phyloP scores from a whole-genome alignment of 2,329 filamentous ascomycete genomes.

The Colletotrichum spaethianum region DNA sequence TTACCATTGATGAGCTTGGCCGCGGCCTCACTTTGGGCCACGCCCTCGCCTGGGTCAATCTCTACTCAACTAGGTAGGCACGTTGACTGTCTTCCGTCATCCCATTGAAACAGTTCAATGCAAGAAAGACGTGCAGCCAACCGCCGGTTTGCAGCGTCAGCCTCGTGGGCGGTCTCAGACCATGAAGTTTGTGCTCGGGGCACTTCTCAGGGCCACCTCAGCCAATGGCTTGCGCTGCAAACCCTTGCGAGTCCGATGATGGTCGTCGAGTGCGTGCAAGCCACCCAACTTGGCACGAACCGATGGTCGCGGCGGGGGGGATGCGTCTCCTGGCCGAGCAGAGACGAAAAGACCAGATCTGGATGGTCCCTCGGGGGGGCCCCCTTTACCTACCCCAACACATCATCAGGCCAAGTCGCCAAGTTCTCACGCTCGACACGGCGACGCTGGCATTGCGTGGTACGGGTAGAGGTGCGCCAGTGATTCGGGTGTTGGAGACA shows the following conservation, averaged over 20 bases:
- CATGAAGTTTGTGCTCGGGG: too few relatives aligned
- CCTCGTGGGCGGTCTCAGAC: too few relatives aligned
- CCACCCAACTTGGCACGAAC: conserved; percentile 23
- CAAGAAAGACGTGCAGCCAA: too few relatives aligned
- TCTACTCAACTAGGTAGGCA: too few relatives aligned
- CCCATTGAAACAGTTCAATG: neutral
- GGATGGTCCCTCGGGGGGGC: too few relatives aligned
- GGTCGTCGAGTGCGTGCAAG: neutral
- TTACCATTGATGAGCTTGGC: neutral
- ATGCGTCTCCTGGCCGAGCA: neutral
- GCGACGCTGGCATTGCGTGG: neutral
- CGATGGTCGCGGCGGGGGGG: conserved; percentile 27
- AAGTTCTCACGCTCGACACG: neutral
- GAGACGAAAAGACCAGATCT: neutral
- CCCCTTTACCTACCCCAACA: neutral
- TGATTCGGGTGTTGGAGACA: neutral
- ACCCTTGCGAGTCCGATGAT: conserved; percentile 8
- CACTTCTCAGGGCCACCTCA: neutral
- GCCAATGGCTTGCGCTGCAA: neutral
- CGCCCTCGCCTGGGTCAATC: neutral
- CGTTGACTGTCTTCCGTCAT: neutral
- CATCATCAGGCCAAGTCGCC: neutral
- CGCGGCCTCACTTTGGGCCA: neutral
- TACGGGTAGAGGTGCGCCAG: neutral
- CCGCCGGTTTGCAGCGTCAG: too few relatives aligned